Conservation (phyloP, 805 yeast species). For the Kuraishia ogatae region DNA sequence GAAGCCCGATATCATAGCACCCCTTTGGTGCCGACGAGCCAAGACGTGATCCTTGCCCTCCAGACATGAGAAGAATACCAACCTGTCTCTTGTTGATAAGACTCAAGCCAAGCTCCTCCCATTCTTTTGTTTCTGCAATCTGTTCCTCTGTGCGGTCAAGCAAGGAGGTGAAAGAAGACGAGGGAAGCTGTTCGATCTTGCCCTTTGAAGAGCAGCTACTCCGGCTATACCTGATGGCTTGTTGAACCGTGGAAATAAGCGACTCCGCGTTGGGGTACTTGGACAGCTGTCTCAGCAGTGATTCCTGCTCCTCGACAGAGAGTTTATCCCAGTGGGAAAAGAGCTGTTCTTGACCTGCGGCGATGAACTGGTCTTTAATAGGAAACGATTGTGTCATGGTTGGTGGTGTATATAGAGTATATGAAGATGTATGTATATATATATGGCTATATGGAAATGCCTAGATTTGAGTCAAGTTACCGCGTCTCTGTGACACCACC, state of each 20-base stretch:
- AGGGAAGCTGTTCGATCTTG: constrained; percentile 43
- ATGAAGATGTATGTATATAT: too few species aligned
- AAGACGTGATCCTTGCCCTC: constrained; percentile 96
- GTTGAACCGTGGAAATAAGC: constrained; percentile 31
- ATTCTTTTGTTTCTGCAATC: constrained; percentile 10
- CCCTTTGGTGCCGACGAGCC: constrained; percentile 93
- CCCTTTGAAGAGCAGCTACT: constrained; percentile 9
- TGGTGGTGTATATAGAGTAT: background rate
- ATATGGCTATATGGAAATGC: too few species aligned
- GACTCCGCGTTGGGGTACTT: constrained; percentile 30
- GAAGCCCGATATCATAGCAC: constrained; percentile 80
- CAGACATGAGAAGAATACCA: constrained; percentile 90
- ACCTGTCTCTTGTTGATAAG: constrained; percentile 69
- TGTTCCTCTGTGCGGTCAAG: constrained; percentile 20
- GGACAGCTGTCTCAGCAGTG: constrained; percentile 31
- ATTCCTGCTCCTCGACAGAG: constrained; percentile 22
- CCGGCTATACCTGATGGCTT: constrained; percentile 33
- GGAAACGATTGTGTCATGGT: background rate
- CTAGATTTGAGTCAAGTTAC: too few species aligned
- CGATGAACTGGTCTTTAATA: constrained; percentile 20
- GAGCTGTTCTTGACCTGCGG: constrained; percentile 46
- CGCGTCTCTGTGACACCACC: too few species aligned
- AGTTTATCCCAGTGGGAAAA: constrained; percentile 39
- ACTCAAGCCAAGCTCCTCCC: constrained; percentile 44
- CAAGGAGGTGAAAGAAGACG: constrained; percentile 41